Evolutionary conservation across 1,139 yeast genomes (phyloP).

Genomic region (Pichia sp.): DNA sequence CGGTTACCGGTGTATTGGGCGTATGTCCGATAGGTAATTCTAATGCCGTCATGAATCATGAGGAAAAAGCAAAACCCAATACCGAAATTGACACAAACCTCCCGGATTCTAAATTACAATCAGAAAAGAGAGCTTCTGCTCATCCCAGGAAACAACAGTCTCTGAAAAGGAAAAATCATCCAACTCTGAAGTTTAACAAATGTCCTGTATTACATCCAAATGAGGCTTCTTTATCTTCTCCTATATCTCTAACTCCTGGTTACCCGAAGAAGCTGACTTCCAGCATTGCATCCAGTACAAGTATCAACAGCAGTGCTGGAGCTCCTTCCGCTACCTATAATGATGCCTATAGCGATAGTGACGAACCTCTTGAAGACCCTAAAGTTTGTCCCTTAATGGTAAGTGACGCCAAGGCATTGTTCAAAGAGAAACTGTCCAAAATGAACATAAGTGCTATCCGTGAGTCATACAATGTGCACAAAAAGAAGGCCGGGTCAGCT

Average conservation of each 20-base stretch:
- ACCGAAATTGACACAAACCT: not conserved
- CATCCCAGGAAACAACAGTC: not conserved
- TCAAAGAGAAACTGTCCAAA: constrained; percentile 31
- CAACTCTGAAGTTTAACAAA: constrained; percentile 14
- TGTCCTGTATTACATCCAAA: constrained; percentile 30
- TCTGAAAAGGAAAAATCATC: constrained; percentile 3
- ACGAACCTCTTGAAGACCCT: constrained; percentile 29
- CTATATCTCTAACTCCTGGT: not conserved
- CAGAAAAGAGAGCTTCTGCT: not conserved
- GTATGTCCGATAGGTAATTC: constrained; percentile 24
- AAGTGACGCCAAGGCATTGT: constrained; percentile 35
- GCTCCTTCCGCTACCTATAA: constrained; percentile 14
- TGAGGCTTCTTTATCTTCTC: constrained; percentile 11
- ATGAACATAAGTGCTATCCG: constrained; percentile 31
- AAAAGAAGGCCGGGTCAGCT: not conserved
- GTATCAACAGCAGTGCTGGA: not conserved
- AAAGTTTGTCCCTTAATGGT: constrained; percentile 41
- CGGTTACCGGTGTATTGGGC: constrained; percentile 25
- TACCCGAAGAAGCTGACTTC: not conserved
- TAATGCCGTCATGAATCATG: not conserved
- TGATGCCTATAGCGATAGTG: constrained; percentile 20
- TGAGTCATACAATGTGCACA: constrained; percentile 16
- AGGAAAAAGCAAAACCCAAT: not conserved
- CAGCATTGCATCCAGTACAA: not conserved
- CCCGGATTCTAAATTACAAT: not conserved